phyloP scores from a whole-genome alignment of 2,329 filamentous ascomycete species.

The Curvularia eragrostidis region DNA sequence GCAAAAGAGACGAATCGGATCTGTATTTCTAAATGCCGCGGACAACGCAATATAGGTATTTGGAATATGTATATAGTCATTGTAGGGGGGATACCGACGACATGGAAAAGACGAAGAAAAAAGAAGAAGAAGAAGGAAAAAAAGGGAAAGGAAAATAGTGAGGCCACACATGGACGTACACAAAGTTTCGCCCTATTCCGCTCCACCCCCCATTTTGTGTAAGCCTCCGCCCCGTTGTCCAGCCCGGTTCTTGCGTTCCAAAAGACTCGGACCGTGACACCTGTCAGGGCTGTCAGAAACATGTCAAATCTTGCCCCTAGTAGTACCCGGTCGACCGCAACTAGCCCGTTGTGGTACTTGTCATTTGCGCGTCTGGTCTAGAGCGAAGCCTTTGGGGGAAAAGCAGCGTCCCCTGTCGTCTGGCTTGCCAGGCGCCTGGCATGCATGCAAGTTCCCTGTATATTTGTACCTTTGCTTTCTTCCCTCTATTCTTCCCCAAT shows the following conservation, averaged over 20 bases:
- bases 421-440: slow-evolving; percentile 6
- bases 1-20: background rate
- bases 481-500: background rate
- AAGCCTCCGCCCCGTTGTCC: background rate
- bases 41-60: background rate
- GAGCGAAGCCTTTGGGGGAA: slow-evolving; percentile 5
- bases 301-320: slow-evolving; percentile 13
- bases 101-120: too few relatives aligned
- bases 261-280: slow-evolving; percentile 30
- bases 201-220: background rate
- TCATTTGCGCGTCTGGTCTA: slow-evolving; percentile 23
- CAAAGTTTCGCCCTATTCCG: background rate
- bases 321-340: background rate
- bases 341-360: slow-evolving; percentile 12
- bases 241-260: background rate
- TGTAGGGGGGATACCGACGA: background rate
- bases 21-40: background rate
- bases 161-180: background rate
- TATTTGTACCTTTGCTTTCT: background rate
- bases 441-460: slow-evolving; percentile 14
- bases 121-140: background rate
- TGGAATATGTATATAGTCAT: background rate
- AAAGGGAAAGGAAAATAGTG: background rate
- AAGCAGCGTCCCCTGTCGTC: background rate
- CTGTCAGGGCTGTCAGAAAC: slow-evolving; percentile 35